These are phyloP conservation scores for Epichloe glyceriae DNA, from an alignment of 2,329 filamentous ascomycete species.

Conservation along the genomic window DNA sequence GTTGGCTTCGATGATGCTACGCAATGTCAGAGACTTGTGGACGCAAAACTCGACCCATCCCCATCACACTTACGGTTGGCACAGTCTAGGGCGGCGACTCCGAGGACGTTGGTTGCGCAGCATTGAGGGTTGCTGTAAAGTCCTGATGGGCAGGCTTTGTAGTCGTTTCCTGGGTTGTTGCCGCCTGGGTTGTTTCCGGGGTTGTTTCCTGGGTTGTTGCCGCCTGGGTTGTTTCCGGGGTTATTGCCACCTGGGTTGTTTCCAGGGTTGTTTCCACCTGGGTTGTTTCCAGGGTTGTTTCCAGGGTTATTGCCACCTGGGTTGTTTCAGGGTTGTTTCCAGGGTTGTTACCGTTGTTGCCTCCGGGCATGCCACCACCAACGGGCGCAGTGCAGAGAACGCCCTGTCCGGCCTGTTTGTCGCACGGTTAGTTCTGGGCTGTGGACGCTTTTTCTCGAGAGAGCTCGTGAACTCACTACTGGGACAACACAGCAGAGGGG, in stretches of 20 bases:
- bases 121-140: conserved; percentile 25
- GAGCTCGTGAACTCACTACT: not conserved
- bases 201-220: not conserved
- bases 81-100: conserved; percentile 34
- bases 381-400: no score
- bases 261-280: not conserved
- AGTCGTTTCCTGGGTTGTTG: conserved; percentile 3
- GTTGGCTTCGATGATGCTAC: not conserved
- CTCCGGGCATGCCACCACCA: not conserved
- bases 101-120: conserved; percentile 35
- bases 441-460: no score
- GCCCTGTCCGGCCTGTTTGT: no score
- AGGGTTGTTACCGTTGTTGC: not conserved
- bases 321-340: not conserved
- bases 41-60: not conserved
- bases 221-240: not conserved
- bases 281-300: not conserved
- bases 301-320: not conserved
- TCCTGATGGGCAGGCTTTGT: conserved; percentile 8
- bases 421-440: no score
- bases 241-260: not conserved
- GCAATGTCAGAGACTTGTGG: not conserved
- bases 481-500: conserved; percentile 1
- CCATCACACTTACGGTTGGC: conserved; percentile 2
- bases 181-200: conserved; percentile 1